Conservation (phyloP, 495 filamentous ascomycete species). For the Xylaria grammica region DNA sequence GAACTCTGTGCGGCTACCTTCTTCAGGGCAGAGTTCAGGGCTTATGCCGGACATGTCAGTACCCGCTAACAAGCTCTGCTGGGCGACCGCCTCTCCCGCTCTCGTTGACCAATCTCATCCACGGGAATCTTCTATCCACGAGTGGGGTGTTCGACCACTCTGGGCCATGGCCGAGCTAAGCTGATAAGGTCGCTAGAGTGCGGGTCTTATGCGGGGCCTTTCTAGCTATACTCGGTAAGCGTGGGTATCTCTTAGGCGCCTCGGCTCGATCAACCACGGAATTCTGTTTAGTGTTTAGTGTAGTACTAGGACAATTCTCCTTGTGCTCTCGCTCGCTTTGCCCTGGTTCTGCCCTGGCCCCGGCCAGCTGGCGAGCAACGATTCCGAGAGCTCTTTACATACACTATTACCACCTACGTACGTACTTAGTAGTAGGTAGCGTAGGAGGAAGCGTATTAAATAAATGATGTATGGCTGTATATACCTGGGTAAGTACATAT, state of each 20-base stretch:
- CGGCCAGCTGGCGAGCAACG: neutral
- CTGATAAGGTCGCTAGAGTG: conserved; percentile 7
- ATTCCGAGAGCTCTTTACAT: neutral
- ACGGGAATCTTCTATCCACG: neutral
- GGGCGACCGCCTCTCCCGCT: conserved; percentile 21
- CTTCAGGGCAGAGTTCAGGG: conserved; percentile 5
- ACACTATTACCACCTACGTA: too few relatives aligned
- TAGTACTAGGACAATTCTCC: neutral
- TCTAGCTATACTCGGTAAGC: conserved; percentile 15
- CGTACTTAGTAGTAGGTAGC: too few relatives aligned
- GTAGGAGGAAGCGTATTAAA: too few relatives aligned
- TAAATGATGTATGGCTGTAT: too few relatives aligned
- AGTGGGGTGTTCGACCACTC: neutral
- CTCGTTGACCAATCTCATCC: conserved; percentile 8
- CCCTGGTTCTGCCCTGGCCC: neutral
- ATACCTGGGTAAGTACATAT: too few relatives aligned
- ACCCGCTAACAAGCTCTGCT: conserved; percentile 19
- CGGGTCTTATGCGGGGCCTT: neutral
- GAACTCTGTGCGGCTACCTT: conserved; percentile 21
- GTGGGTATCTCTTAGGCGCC: neutral
- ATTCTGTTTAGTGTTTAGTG: neutral
- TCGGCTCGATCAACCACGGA: conserved; percentile 15
- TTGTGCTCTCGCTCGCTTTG: neutral
- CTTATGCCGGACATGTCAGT: conserved; percentile 12
- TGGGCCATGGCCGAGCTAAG: conserved; percentile 13